A percentile compares a stretch with the other conserved stretches of the same genome.
Evolutionary conservation across 768 basidiomycete species (phyloP).

Genomic region (Gloeopeniophorella convolvens): DNA sequence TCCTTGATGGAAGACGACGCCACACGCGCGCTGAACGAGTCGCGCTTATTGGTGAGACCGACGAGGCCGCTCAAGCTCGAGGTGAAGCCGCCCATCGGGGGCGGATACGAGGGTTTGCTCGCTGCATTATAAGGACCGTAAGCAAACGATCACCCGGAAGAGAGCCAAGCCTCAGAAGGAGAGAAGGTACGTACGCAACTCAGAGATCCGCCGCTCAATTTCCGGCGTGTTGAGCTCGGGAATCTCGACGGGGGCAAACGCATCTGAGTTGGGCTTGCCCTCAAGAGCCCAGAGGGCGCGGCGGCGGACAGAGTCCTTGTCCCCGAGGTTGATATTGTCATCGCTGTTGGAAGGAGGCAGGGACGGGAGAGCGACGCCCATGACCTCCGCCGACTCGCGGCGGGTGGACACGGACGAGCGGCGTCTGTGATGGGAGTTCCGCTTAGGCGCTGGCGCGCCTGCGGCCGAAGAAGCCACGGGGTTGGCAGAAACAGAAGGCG

Average conservation of each 20-base stretch:
- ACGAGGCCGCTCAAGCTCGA: constrained; percentile 36
- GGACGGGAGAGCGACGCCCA: constrained; percentile 72
- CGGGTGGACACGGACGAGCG: constrained; percentile 86
- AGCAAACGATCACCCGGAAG: not conserved
- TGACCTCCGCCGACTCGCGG: constrained; percentile 83
- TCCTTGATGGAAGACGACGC: constrained; percentile 64
- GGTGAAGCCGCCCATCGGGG: constrained; percentile 39
- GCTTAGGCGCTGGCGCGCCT: constrained; percentile 37
- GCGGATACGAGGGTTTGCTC: constrained; percentile 52
- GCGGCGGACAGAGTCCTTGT: constrained; percentile 73
- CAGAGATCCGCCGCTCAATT: constrained; percentile 49
- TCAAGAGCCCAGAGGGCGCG: constrained; percentile 84
- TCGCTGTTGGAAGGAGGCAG: constrained; percentile 55
- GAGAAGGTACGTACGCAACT: constrained; percentile 51
- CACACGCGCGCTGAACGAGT: constrained; percentile 72
- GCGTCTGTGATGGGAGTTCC: constrained; percentile 77
- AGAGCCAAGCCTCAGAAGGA: not conserved
- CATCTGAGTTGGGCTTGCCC: constrained; percentile 61
- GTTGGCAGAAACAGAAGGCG: constrained; percentile 24
- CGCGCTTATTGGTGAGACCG: constrained; percentile 55
- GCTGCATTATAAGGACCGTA: constrained; percentile 41
- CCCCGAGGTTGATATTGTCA: constrained; percentile 61
- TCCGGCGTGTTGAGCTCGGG: constrained; percentile 65
- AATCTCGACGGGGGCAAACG: constrained; percentile 75
- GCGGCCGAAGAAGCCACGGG: constrained; percentile 33